Percentiles rank a stretch among this genome's conserved stretches.
Conservation (phyloP, 495 filamentous ascomycete genomes). For the Daldinia loculata region DNA sequence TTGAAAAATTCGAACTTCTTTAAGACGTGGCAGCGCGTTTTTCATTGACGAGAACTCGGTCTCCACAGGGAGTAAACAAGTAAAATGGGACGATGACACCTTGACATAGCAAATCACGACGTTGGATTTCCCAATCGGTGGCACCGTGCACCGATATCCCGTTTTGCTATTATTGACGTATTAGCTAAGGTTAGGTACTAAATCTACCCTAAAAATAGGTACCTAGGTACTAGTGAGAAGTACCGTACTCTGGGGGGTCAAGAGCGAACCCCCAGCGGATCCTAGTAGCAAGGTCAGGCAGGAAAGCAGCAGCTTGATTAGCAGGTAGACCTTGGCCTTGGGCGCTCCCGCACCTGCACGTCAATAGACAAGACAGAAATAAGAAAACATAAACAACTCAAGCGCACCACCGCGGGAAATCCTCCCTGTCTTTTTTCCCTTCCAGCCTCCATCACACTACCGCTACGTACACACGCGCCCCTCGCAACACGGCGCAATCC, state of each 20-base stretch:
- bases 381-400: conserved; percentile 45
- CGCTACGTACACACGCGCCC: conserved; percentile 16
- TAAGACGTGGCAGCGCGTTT: conserved; percentile 1
- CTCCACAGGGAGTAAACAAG: conserved; percentile 22
- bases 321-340: conserved; percentile 5
- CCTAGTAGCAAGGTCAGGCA: conserved; percentile 1
- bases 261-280: background rate
- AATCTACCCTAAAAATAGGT: background rate
- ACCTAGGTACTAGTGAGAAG: background rate
- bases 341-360: conserved; percentile 27
- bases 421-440: conserved; percentile 32
- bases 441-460: conserved; percentile 5
- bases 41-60: conserved; percentile 13
- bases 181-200: background rate
- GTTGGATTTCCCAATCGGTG: conserved; percentile 19
- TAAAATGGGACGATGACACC: conserved; percentile 38
- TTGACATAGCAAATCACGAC: conserved; percentile 24
- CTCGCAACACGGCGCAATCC: conserved; percentile 33
- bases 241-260: background rate
- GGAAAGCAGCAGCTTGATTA: conserved; percentile 3
- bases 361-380: conserved; percentile 29
- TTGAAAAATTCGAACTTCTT: background rate
- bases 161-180: conserved; percentile 21
- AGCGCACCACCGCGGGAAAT: conserved; percentile 21
- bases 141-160: conserved; percentile 14